Evolutionary conservation across 176 grass and related monocot genomes (phyloP).

Genomic region (Zizania latifolia): DNA sequence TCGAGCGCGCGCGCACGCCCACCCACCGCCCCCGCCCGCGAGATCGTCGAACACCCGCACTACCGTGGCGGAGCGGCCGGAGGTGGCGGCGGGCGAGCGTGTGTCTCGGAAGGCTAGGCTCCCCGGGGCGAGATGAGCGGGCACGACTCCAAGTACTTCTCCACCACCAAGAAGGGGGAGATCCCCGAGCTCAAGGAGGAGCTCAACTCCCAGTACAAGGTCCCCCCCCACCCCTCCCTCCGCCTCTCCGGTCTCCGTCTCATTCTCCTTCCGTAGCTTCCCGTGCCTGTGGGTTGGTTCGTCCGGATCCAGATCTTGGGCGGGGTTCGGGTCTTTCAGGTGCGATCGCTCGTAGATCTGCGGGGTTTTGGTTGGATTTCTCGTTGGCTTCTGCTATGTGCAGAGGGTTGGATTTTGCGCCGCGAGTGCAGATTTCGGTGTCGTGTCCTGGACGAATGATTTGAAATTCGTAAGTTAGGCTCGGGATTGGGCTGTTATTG

Average conservation of each 20-base stretch:
- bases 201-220: constrained; percentile 99
- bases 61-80: constrained; percentile 3
- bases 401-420: constrained; percentile 1
- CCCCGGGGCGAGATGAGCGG: constrained; percentile 72
- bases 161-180: constrained; percentile 99
- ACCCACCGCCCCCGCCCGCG: constrained; percentile 21
- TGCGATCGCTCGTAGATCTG: constrained; percentile 40
- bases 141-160: constrained; percentile 99
- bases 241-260: not conserved
- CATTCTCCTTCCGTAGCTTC: not conserved
- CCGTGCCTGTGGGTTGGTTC: not conserved
- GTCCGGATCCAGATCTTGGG: constrained; percentile 45
- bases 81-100: constrained; percentile 7
- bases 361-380: not conserved
- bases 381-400: constrained; percentile 11
- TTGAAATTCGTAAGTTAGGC: constrained; percentile 9
- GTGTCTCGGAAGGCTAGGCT: constrained; percentile 14
- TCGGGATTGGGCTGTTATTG: not conserved
- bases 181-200: constrained; percentile 99
- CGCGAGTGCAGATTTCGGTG: not conserved
- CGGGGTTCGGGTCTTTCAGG: not conserved
- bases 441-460: not conserved
- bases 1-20: not conserved
- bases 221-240: not conserved
- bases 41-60: constrained; percentile 25